These are phyloP conservation scores for Smallanthus sonchifolius DNA, from an alignment of 129 eudicot genomes.

Conservation along the genomic window DNA sequence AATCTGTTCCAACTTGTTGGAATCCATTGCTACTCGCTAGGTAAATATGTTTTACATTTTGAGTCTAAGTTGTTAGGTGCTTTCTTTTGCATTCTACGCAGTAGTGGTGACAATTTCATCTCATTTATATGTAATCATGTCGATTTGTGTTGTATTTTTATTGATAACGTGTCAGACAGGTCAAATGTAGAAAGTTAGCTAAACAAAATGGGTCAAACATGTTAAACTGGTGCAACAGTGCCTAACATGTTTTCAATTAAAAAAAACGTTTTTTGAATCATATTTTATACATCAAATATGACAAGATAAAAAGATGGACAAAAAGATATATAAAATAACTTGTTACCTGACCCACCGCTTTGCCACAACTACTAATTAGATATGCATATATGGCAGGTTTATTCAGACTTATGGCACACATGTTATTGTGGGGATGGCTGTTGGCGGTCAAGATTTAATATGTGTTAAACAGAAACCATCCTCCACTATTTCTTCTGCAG, in stretches of 20 bases:
- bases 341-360: neutral
- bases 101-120: neutral
- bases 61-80: neutral
- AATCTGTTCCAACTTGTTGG: slow-evolving; percentile 82
- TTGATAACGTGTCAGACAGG: neutral
- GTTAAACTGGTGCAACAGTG: neutral
- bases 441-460: slow-evolving; percentile 95
- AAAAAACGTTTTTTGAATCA: neutral
- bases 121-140: neutral
- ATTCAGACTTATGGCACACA: slow-evolving; percentile 93
- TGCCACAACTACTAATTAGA: slow-evolving; percentile 1
- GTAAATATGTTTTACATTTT: slow-evolving; percentile 27
- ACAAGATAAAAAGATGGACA: neutral
- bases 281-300: neutral
- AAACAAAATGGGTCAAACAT: neutral
- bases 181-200: neutral
- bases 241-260: neutral
- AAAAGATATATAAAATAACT: neutral
- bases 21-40: slow-evolving; percentile 74
- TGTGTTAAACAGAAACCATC: slow-evolving; percentile 82
- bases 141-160: neutral
- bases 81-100: neutral
- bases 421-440: slow-evolving; percentile 84
- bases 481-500: slow-evolving; percentile 70
- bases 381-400: slow-evolving; percentile 52